Conservation (phyloP, 306 rosid species). For the Casuarina cunninghamiana region DNA sequence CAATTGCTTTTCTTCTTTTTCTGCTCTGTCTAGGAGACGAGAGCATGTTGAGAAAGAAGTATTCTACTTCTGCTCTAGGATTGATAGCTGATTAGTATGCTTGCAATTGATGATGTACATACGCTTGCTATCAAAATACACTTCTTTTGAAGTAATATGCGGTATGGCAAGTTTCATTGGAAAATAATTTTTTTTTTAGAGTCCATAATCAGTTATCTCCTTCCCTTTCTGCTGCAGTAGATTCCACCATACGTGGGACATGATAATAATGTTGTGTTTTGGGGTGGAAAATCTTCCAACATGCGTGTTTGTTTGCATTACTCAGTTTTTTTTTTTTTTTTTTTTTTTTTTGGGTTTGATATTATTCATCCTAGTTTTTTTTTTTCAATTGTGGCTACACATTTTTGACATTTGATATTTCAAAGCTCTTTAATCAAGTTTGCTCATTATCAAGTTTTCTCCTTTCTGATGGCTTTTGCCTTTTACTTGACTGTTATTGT, state of each 20-base stretch:
- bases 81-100: background rate
- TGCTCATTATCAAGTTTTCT: slow-evolving; percentile 4
- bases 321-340: background rate
- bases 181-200: too few relatives aligned
- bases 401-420: slow-evolving; percentile 7
- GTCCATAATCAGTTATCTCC: background rate
- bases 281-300: background rate
- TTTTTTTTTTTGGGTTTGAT: too few relatives aligned
- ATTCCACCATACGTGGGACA: background rate
- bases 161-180: too few relatives aligned
- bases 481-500: slow-evolving; percentile 26
- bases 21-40: background rate
- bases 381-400: background rate
- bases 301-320: background rate
- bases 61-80: too few relatives aligned
- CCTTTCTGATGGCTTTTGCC: slow-evolving; percentile 21
- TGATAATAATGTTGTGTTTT: background rate
- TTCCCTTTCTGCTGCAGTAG: background rate
- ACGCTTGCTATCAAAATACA: too few relatives aligned
- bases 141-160: too few relatives aligned
- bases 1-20: background rate
- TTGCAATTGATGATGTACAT: background rate
- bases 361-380: background rate
- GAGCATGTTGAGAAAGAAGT: background rate
- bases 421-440: background rate